phyloP scores from a whole-genome alignment of 2,329 filamentous ascomycete species.

The Cordyceps fumosorosea region DNA sequence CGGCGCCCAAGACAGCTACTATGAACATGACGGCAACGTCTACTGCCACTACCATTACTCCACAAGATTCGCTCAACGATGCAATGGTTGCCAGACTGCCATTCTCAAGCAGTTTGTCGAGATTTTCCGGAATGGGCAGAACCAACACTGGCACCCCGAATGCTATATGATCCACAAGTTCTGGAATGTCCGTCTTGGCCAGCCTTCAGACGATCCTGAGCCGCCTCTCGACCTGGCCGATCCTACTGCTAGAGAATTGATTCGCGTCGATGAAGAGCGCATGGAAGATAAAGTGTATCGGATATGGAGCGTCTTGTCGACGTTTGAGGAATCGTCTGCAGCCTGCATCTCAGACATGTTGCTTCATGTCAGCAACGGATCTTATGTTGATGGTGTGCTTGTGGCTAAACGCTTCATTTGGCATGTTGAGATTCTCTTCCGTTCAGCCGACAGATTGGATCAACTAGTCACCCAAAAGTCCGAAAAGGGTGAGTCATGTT shows the following conservation, averaged over 20 bases:
- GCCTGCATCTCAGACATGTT: constrained; percentile 99
- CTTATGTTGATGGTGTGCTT: constrained; percentile 89
- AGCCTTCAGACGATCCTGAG: constrained; percentile 46
- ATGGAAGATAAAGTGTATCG: constrained; percentile 98
- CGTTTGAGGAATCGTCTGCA: constrained; percentile 94
- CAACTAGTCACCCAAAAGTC: constrained; percentile 59
- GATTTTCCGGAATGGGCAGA: constrained; percentile 94
- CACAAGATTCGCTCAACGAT: constrained; percentile 91
- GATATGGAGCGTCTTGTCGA: constrained; percentile 96
- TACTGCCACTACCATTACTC: constrained; percentile 99
- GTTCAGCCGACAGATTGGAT: constrained; percentile 80
- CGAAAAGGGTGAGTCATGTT: constrained; percentile 60
- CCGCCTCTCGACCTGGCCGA: constrained; percentile 38
- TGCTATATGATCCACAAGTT: constrained; percentile 99
- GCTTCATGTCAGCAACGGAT: constrained; percentile 94
- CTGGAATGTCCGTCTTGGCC: constrained; percentile 88
- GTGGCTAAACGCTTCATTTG: constrained; percentile 94
- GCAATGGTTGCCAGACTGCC: constrained; percentile 92
- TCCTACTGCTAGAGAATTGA: constrained; percentile 60
- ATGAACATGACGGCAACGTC: constrained; percentile 92
- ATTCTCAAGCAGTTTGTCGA: constrained; percentile 99
- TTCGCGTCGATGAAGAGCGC: constrained; percentile 79
- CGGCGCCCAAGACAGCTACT: constrained; percentile 96
- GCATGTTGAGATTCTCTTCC: constrained; percentile 90
- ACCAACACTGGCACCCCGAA: constrained; percentile 98